Evolutionary conservation across 495 filamentous ascomycete genomes (phyloP), one percentile per base, ranked within the genome.

Genomic region (Astrothelium macrocarpum): DNA sequence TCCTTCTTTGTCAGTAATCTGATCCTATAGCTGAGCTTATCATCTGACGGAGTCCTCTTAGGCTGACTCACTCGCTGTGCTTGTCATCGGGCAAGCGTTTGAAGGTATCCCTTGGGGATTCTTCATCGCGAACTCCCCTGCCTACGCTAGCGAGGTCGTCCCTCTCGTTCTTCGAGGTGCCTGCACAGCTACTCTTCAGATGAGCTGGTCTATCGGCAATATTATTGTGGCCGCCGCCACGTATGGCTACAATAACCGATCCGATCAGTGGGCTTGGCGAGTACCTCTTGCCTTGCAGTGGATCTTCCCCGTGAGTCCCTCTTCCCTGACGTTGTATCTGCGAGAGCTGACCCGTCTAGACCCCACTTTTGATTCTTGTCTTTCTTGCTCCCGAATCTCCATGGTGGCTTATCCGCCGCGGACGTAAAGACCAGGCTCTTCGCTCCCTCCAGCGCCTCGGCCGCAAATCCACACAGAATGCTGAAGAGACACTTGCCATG

Each of bases 401-500:
- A 18, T 67, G 63, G 62, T 70, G 68, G 68, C 66, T 70, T n/a
- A 34, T 66, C 14, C 65, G 63, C 23, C 53, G 32, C 29, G 68
- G 66, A 62, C 59, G 62, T 2, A 49, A 39, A 29, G 59, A 62
- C 1, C 58, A 70, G 53, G 68, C 68, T n/a, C 46, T 53, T 18
- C 31, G 34, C 26, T 64, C 67, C 10, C 28, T 69, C 62, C 28
- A 53, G 53, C 42, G 68, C 14, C 61, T 71, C 20, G 31, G 39
- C 28, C 32, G 26, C 2, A 62, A 60, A 64, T 46, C 62, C 25
- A 29, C 59, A 34, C 2, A 29, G 25, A 63, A 16, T 36, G 62
- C 76, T 72, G 67, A 65, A 49, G 67, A 58, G 68, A 67, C 63
- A 32, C 68, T 71, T 14, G 68, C 72, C 11, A 69, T 76, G 71